Base-by-base conservation (phyloP, 2,329 filamentous ascomycete genomes). In the Sclerotinia spermophila region DNA sequence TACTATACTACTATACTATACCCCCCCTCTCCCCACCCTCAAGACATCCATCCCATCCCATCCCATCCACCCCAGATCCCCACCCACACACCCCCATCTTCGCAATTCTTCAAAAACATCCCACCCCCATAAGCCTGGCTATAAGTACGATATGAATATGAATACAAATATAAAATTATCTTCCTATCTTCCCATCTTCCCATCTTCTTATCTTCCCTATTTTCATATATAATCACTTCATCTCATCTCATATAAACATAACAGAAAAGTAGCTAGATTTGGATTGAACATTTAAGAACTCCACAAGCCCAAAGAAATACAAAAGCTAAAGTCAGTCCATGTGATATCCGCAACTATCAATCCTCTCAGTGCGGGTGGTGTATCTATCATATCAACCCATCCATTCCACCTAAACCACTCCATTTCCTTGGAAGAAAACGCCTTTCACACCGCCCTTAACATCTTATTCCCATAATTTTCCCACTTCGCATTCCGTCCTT, bases 371-470 rank as follows among this genome's bases (percentile, higher is more conserved):
- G 48, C n/a, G n/a, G n/a, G n/a, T n/a, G n/a, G n/a, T n/a, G n/a
- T n/a, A n/a, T n/a, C n/a, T n/a, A n/a, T n/a, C n/a, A n/a, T 55
- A 68, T 44, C 42, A 10, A 24, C 8, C 51, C 38, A 60, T 27
- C 51, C 30, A 68, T 68, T 42, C 51, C 42, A n/a, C 33, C 66
- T 44, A 33, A 62, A 33, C 33, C n/a, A 40, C 27, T 45, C 60
- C 60, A 21, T 45, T 35, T 40, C 35, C 62, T 21, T 30, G 44
- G 33, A 64, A 45, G 35, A 64, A 64, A 64, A 65, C 62, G 62
- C 62, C 61, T 21, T 33, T 61, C 15, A 44, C 38, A 44, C 38
- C 38, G 30, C 11, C 17, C 38, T 61, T 40, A 44, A 44, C 40
- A 61, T n/a, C 33, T n/a, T 19, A 51, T 24, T n/a, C 61, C 27